Evolutionary conservation across 2,329 filamentous ascomycete genomes (phyloP), one percentile per base, ranked within the genome.

Genomic region (Beauveria brongniartii): DNA sequence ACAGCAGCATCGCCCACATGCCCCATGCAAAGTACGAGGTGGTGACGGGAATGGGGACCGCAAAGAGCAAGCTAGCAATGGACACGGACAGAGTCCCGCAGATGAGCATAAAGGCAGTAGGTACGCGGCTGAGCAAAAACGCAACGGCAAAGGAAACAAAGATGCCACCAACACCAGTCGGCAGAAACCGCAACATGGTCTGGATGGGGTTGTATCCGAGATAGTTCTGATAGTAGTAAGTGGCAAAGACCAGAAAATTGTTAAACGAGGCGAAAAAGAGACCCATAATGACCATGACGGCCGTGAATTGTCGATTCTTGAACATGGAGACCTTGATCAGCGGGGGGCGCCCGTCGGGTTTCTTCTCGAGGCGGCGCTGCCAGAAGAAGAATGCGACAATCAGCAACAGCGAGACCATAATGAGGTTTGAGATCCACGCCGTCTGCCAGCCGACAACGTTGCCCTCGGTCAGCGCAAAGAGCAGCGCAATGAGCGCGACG

Each of bases 201-300:
- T 88, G 81, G n/a, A 89, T 74, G 0, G 85, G 76, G 0, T 77
- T 79, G 1, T 85, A 77, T 0, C 79, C 82, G 66, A 87, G 85
- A 69, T 82, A 89, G 64, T 86, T 80, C 70, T 90, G 87, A 71
- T 83, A 90, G 72, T 83, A 88, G 71, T 87, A 90, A 5, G 87
- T 90, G 1, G 85, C 81, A 66, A 82, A 88, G 63, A 90, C 77
- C 44, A 89, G 73, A 65, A 81, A 88, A 69, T 86, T 86, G 73
- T 87, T 89, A 74, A 90, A 90, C 2, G 79, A 77, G 20, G 82
- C 80, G 67, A 87, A 89, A 73, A 89, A 89, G 1, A 89, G 70
- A 0, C 77, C 77, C 81, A 89, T 88, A 65, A 87, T 83, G 37
- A 80, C 68, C 76, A 89, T 84, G 18, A 84, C 85, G 7, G 84